Percentiles rank a stretch among this genome's conserved stretches.
phyloP scores from a whole-genome alignment of 148 eudicot genomes.

The Polygonum aviculare region DNA sequence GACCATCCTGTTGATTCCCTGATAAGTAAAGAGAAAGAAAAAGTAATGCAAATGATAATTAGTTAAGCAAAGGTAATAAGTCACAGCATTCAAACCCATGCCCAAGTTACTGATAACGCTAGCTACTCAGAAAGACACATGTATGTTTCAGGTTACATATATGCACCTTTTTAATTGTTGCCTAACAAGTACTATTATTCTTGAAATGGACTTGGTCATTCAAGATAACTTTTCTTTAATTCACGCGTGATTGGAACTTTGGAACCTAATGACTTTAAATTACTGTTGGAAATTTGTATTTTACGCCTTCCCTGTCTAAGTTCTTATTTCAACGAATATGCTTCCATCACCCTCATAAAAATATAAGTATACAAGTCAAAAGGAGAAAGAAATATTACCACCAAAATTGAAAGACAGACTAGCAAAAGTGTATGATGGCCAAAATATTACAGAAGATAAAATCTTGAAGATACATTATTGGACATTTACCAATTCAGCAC shows the following conservation, averaged over 20 bases:
- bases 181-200: too few relatives aligned
- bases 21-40: not conserved
- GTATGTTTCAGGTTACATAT: too few relatives aligned
- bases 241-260: too few relatives aligned
- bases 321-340: not conserved
- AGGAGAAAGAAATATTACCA: not conserved
- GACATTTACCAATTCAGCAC: not conserved
- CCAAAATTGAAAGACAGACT: not conserved
- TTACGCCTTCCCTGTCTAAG: not conserved
- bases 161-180: too few relatives aligned
- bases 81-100: not conserved
- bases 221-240: too few relatives aligned
- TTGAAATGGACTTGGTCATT: too few relatives aligned
- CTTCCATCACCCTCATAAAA: not conserved
- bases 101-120: not conserved
- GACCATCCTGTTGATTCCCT: slow-evolving; percentile 26
- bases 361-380: not conserved
- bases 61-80: not conserved
- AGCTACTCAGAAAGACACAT: too few relatives aligned
- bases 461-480: not conserved
- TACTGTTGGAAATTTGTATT: too few relatives aligned
- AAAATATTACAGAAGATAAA: not conserved
- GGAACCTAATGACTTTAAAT: too few relatives aligned
- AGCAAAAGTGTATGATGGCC: not conserved
- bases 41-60: slow-evolving; percentile 4